phyloP scores from a whole-genome alignment of 2,329 filamentous ascomycete genomes.

The Trichoderma sp. region DNA sequence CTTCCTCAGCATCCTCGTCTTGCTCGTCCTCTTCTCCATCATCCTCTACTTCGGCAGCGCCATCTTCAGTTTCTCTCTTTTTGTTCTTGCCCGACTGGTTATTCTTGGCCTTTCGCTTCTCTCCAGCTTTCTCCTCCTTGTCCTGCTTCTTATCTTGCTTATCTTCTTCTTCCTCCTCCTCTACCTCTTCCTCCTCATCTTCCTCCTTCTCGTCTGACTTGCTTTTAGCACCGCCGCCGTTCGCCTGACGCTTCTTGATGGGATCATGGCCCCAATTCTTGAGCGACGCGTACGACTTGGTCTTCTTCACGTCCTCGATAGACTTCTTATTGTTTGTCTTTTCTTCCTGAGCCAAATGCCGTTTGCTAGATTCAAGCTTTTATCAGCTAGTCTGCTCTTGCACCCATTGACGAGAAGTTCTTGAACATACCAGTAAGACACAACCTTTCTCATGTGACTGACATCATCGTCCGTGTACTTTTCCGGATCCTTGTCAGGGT shows the following conservation, averaged over 20 bases:
- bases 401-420: too few relatives aligned
- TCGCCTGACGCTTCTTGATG: constrained; percentile 44
- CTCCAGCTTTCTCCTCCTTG: constrained; percentile 32
- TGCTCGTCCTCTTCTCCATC: constrained; percentile 14
- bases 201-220: constrained; percentile 24
- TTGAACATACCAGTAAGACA: constrained; percentile 56
- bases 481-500: constrained; percentile 58
- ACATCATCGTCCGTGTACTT: constrained; percentile 60
- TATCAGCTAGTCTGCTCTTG: neutral
- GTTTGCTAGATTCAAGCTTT: constrained; percentile 47
- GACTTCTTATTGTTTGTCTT: constrained; percentile 58
- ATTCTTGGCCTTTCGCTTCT: constrained; percentile 37
- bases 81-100: constrained; percentile 38
- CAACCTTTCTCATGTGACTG: constrained; percentile 64
- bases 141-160: neutral
- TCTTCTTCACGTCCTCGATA: constrained; percentile 48
- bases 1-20: constrained; percentile 29
- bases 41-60: constrained; percentile 22
- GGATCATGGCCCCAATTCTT: constrained; percentile 65
- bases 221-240: constrained; percentile 26
- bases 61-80: constrained; percentile 37
- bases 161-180: constrained; percentile 28
- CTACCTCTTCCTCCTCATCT: constrained; percentile 20
- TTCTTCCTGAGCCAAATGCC: constrained; percentile 66
- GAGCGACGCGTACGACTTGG: constrained; percentile 59